phyloP scores from a whole-genome alignment of 139 green algal species.

The Haematococcus lacustris region DNA sequence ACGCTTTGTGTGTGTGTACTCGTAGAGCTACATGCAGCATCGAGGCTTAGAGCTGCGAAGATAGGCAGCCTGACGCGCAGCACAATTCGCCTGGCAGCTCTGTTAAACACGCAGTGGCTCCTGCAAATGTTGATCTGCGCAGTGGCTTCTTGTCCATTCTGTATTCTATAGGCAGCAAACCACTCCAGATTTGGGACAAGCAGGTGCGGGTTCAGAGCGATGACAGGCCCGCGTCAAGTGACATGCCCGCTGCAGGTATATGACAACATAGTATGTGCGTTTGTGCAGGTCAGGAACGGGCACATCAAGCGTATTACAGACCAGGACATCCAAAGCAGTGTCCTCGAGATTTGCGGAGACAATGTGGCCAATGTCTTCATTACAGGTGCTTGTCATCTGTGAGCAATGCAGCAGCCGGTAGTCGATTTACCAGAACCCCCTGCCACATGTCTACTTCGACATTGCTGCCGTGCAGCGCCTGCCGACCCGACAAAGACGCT shows the following conservation, averaged over 20 bases:
- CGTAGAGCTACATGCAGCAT: not conserved
- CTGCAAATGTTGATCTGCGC: not conserved
- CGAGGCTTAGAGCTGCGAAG: too few relatives aligned
- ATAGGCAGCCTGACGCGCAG: not conserved
- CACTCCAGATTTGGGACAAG: conserved; percentile 91
- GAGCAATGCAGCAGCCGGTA: not conserved
- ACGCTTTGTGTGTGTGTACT: not conserved
- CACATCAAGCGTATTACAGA: conserved; percentile 96
- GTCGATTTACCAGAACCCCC: too few relatives aligned
- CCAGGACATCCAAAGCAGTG: conserved; percentile 88
- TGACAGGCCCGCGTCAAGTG: not conserved
- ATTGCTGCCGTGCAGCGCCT: conserved; percentile 44
- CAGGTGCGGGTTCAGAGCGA: conserved; percentile 56
- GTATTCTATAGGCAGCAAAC: conserved; percentile 93
- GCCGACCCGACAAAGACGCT: conserved; percentile 82
- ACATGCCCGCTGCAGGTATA: not conserved
- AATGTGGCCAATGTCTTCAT: conserved; percentile 93
- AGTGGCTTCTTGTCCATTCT: conserved; percentile 54
- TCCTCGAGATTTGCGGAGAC: conserved; percentile 85
- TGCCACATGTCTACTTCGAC: too few relatives aligned
- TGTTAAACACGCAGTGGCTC: not conserved
- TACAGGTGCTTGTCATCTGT: conserved; percentile 17
- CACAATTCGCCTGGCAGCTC: too few relatives aligned
- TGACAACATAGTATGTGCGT: not conserved
- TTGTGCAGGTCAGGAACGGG: conserved; percentile 78